phyloP scores from a whole-genome alignment of 1,284 basidiomycete species.

The Porodaedalea pini region DNA sequence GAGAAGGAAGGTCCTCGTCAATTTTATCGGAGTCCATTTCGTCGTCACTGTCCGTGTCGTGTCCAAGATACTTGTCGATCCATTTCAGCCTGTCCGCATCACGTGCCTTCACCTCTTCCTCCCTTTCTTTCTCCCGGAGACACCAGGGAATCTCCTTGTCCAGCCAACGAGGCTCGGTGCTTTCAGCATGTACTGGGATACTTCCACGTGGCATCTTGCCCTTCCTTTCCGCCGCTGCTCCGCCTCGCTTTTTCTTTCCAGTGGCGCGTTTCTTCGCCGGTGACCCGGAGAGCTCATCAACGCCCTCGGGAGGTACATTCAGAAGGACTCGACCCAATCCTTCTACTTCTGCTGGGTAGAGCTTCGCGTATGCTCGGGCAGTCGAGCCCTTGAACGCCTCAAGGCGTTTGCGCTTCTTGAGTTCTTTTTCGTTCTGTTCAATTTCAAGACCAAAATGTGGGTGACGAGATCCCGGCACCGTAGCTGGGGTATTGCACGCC shows the following conservation, averaged over 20 bases:
- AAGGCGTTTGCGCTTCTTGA: constrained; percentile 58
- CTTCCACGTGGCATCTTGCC: constrained; percentile 1
- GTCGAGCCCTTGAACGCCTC: constrained; percentile 50
- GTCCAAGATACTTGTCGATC: constrained; percentile 34
- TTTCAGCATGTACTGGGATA: constrained; percentile 19
- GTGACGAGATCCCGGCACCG: background rate
- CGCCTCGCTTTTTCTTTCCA: constrained; percentile 34
- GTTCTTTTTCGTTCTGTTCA: constrained; percentile 54
- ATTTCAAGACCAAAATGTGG: constrained; percentile 21
- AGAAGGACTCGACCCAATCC: constrained; percentile 64
- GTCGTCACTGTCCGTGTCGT: constrained; percentile 37
- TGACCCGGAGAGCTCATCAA: constrained; percentile 25
- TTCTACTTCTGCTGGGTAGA: constrained; percentile 59
- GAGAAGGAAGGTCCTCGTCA: constrained; percentile 34
- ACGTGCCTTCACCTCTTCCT: constrained; percentile 46
- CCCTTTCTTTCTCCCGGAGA: constrained; percentile 50
- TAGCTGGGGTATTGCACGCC: constrained; percentile 15
- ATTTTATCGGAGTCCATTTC: constrained; percentile 25
- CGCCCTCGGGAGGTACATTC: constrained; percentile 41
- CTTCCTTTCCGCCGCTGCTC: constrained; percentile 21
- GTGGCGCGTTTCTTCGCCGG: constrained; percentile 34
- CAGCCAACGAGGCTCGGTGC: constrained; percentile 66
- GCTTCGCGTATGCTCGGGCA: constrained; percentile 31
- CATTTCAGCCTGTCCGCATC: constrained; percentile 46
- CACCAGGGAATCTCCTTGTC: constrained; percentile 75